Evolutionary conservation across 768 basidiomycete species (phyloP).

Genomic region (Rhodotorula babjevae): DNA sequence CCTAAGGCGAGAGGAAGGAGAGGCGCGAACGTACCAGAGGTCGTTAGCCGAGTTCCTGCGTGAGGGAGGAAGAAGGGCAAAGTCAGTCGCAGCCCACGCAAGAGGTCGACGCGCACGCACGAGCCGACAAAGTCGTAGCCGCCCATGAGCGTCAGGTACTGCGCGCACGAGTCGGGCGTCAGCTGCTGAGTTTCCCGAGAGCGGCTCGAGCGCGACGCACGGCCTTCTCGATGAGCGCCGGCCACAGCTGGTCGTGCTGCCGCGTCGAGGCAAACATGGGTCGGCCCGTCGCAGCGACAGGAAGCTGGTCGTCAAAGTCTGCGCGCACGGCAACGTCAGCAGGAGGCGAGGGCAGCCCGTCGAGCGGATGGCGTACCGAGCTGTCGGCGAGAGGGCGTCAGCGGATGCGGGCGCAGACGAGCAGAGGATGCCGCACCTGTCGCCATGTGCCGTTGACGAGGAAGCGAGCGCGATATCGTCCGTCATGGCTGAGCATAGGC

Average conservation of each 20-base stretch:
- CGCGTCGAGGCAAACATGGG: neutral
- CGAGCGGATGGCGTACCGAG: neutral
- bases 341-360: no score
- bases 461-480: conserved; percentile 49
- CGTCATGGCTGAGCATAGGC: conserved; percentile 12
- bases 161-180: neutral
- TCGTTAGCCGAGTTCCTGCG: conserved; percentile 35
- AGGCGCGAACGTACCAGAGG: conserved; percentile 8
- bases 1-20: neutral
- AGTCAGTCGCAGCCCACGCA: neutral
- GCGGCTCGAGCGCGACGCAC: neutral
- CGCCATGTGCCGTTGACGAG: conserved; percentile 53
- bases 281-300: neutral
- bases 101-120: conserved; percentile 4
- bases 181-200: neutral
- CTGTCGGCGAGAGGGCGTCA: neutral
- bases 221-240: conserved; percentile 36
- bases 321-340: neutral
- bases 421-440: neutral
- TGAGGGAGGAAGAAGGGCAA: no score
- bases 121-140: conserved; percentile 36
- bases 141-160: conserved; percentile 30
- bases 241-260: conserved; percentile 16
- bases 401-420: no score
- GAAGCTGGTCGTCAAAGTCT: conserved; percentile 32